Percentiles rank a stretch among this genome's conserved stretches.
phyloP scores from a whole-genome alignment of 2,329 filamentous ascomycete genomes.

The Trichophyton simii region DNA sequence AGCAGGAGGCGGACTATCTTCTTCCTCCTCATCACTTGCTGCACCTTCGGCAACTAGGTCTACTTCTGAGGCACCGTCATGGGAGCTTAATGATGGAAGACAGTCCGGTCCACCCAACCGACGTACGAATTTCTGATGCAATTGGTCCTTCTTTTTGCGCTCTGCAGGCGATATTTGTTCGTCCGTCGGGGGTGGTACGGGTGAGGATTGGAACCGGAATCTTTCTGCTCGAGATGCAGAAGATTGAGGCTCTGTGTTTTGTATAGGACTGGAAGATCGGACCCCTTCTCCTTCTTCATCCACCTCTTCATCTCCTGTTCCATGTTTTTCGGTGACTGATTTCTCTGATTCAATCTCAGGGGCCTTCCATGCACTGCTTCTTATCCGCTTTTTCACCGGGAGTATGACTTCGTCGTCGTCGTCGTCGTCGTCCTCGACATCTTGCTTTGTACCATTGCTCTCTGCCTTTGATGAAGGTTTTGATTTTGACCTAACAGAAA shows the following conservation, averaged over 20 bases:
- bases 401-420: conserved; percentile 27
- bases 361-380: conserved; percentile 17
- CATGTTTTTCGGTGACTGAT: conserved; percentile 2
- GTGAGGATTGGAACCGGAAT: conserved; percentile 46
- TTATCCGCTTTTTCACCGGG: conserved; percentile 32
- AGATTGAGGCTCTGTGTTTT: conserved; percentile 16
- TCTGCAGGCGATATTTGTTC: conserved; percentile 33
- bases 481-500: background rate
- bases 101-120: conserved; percentile 81
- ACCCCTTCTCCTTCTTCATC: conserved; percentile 11
- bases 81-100: conserved; percentile 49
- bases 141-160: conserved; percentile 50
- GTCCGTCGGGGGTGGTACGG: conserved; percentile 13
- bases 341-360: conserved; percentile 6
- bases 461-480: background rate
- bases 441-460: conserved; percentile 11
- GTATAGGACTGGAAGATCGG: conserved; percentile 5
- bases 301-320: conserved; percentile 4
- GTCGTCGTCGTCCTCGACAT: conserved; percentile 23
- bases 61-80: conserved; percentile 42
- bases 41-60: conserved; percentile 49
- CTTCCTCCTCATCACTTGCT: conserved; percentile 47
- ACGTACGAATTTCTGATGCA: conserved; percentile 78
- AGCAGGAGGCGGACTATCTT: conserved; percentile 31
- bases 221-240: conserved; percentile 41